A percentile compares a stretch with the other conserved stretches of the same genome.
Conservation (phyloP, 148 eudicot genomes). For the Rhododendron ovatum region DNA sequence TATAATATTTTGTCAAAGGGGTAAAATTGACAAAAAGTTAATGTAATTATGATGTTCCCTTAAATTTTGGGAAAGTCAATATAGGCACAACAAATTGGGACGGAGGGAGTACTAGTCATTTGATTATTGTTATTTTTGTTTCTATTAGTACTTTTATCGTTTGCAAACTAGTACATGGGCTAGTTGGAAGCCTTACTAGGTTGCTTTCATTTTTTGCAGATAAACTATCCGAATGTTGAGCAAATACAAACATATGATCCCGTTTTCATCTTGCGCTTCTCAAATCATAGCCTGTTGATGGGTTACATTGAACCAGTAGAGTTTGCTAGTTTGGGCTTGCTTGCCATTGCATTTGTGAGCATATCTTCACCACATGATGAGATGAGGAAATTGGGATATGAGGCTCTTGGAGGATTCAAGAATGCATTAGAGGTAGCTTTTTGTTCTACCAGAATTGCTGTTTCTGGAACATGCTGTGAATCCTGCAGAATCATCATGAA, state of each 20-base stretch:
- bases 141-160: neutral
- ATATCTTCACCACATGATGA: conserved; percentile 70
- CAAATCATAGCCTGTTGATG: conserved; percentile 72
- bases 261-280: conserved; percentile 70
- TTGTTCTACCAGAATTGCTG: neutral
- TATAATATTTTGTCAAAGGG: no score
- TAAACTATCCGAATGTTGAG: conserved; percentile 16
- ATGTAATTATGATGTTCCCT: no score
- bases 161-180: neutral
- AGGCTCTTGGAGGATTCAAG: conserved; percentile 70
- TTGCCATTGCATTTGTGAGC: conserved; percentile 78
- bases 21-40: no score
- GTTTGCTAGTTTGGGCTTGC: conserved; percentile 85
- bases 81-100: no score
- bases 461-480: neutral
- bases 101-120: neutral
- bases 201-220: conserved; percentile 37
- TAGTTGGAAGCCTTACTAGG: conserved; percentile 1
- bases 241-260: conserved; percentile 65
- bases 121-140: neutral
- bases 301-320: conserved; percentile 74
- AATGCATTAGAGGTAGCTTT: conserved; percentile 60
- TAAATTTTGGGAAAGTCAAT: no score
- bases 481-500: neutral
- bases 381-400: conserved; percentile 81